phyloP scores from a whole-genome alignment of 441 rosid species.

The Pelargonium hybrid region DNA sequence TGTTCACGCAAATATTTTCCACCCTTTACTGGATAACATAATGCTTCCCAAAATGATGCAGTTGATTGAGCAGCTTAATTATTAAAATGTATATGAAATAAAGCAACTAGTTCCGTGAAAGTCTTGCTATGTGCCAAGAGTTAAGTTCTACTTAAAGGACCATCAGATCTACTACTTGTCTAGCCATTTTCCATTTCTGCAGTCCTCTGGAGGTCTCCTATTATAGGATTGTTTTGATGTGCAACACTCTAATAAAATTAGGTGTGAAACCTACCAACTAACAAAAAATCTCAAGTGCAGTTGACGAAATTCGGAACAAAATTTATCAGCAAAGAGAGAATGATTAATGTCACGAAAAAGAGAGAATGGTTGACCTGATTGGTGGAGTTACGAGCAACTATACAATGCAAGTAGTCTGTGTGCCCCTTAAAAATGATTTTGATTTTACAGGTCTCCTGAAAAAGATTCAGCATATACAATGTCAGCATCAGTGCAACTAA shows the following conservation, averaged over 20 bases:
- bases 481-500: slow-evolving; percentile 4
- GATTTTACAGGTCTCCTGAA: slow-evolving; percentile 73
- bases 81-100: neutral
- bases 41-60: no score
- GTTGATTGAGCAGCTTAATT: no score
- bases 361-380: slow-evolving; percentile 49
- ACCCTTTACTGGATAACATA: neutral
- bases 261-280: neutral
- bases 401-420: slow-evolving; percentile 67
- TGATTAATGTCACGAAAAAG: neutral
- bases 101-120: neutral
- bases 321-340: neutral
- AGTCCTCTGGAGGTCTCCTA: neutral
- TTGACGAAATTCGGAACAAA: no score
- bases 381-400: slow-evolving; percentile 56
- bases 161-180: neutral
- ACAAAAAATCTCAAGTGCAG: neutral
- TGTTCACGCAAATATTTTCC: neutral
- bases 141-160: neutral
- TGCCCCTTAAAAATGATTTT: slow-evolving; percentile 81
- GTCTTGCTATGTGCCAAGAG: neutral
- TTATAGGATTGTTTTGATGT: neutral
- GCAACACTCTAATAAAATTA: neutral
- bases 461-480: slow-evolving; percentile 16
- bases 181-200: neutral